Base-by-base conservation (phyloP, 2,329 filamentous ascomycete species). In the Xenosphaeropsis pyriputrescens region DNA sequence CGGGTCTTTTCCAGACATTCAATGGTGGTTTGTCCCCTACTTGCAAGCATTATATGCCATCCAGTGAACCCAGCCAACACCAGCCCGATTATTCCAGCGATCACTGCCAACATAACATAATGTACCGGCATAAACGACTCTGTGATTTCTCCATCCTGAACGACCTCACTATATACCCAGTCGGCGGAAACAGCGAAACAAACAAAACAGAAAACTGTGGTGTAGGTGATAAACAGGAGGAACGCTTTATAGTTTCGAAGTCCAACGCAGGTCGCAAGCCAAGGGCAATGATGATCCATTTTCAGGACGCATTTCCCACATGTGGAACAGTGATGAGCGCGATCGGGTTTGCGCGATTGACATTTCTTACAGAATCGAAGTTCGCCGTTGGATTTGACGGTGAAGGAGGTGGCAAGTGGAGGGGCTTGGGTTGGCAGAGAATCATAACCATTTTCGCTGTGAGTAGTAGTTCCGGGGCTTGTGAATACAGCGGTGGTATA, bases 201-300 rank as follows among this genome's bases (percentile, higher is more conserved):
- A 50, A 82, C 73, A 63, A 85, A 77, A 62, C 83, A 88, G 61
- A 94, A 94, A 2, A 94, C 44, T 4, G 80, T 84, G 0, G 84
- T 85, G 57, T 98, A 96, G 39, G 88, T 72, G 18, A 98, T 67
- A 57, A 96, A 98, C 3, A 96, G 70, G 38, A 98, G 58, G 55
- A 98, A 98, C 0, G 88, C 72, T 62, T 98, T 98, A 68, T 95
- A 93, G 61, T 98, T 98, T 53, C 75, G 76, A 45, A 98, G 65
- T 15, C 91, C 91, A 42, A 98, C 83, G 58, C 91, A 98, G 4
- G 85, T 94, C 18, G 91, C 89, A 36, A 98, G 70, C 91, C 91
- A 98, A 13, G 91, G 91, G 57, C 91, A 98, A 63, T 98, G 91
- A 58, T 98, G 91, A 56, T 98, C 91, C 91, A 98, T 98, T 67